phyloP scores from a whole-genome alignment of 192 early-diverging fungal species.

The Entophlyctis luteolus region DNA sequence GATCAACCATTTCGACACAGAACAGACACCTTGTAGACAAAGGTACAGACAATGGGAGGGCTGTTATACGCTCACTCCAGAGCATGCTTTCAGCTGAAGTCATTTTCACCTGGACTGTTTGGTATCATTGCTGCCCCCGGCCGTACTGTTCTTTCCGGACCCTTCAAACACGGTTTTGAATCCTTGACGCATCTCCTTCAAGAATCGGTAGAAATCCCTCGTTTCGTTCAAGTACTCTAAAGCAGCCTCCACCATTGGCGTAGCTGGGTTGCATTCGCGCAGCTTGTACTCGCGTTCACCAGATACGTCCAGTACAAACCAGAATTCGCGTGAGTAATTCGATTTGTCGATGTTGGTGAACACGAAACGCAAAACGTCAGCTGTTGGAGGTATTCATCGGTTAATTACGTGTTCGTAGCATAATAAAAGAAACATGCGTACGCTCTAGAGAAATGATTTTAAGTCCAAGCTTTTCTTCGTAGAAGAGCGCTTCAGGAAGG shows the following conservation, averaged over 20 bases:
- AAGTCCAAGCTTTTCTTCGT: conserved; percentile 1
- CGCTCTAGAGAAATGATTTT: not conserved
- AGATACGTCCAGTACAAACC: conserved; percentile 57
- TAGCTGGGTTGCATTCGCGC: not conserved
- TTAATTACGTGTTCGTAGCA: too few relatives aligned
- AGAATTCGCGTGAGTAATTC: conserved; percentile 47
- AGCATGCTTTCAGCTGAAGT: too few relatives aligned
- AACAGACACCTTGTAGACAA: too few relatives aligned
- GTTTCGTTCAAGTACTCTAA: conserved; percentile 54
- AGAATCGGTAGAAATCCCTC: conserved; percentile 66
- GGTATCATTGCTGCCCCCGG: too few relatives aligned
- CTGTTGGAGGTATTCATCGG: too few relatives aligned
- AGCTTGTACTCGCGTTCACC: conserved; percentile 50
- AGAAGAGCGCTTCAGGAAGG: not conserved
- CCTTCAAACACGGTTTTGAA: too few relatives aligned
- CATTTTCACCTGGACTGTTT: too few relatives aligned
- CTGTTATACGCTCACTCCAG: too few relatives aligned
- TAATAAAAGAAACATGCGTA: too few relatives aligned
- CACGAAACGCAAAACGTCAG: conserved; percentile 38
- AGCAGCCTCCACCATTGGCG: conserved; percentile 27
- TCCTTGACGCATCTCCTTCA: conserved; percentile 60
- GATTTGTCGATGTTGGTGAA: conserved; percentile 63
- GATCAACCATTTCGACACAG: too few relatives aligned
- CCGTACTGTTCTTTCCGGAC: too few relatives aligned
- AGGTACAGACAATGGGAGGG: too few relatives aligned